Evolutionary conservation across 495 filamentous ascomycete species (phyloP).

Genomic region (Lophiostoma macrostomum): DNA sequence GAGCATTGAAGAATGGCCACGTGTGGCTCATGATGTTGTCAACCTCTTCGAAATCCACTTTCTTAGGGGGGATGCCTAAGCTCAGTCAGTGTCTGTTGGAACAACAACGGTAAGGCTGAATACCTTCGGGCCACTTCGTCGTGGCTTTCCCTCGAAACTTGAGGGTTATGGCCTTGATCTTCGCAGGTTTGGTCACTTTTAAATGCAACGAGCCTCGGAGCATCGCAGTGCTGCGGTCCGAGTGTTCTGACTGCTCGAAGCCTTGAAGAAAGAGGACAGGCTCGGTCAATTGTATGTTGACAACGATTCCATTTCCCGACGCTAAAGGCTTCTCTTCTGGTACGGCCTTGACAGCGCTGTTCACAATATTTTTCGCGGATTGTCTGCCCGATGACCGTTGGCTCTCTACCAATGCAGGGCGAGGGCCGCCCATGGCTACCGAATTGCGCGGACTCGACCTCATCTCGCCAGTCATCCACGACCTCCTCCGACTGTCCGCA

Average conservation of each 20-base stretch:
- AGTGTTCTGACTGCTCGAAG: constrained; percentile 76
- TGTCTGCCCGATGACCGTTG: constrained; percentile 21
- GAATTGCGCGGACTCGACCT: constrained; percentile 27
- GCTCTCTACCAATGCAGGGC: constrained; percentile 26
- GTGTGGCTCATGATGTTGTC: constrained; percentile 72
- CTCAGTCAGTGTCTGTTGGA: neutral
- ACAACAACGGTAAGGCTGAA: constrained; percentile 6
- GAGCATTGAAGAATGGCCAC: constrained; percentile 79
- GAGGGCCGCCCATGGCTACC: constrained; percentile 12
- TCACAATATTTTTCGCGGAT: constrained; percentile 18
- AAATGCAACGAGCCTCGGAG: constrained; percentile 81
- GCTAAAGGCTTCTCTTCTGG: constrained; percentile 50
- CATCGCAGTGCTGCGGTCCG: constrained; percentile 70
- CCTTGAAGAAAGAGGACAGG: constrained; percentile 87
- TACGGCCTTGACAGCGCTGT: constrained; percentile 26
- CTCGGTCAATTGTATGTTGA: constrained; percentile 64
- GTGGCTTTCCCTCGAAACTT: constrained; percentile 80
- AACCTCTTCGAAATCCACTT: constrained; percentile 77
- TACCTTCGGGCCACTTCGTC: constrained; percentile 96
- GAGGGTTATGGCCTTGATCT: constrained; percentile 90
- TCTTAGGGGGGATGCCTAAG: constrained; percentile 82
- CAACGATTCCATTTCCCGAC: constrained; percentile 49
- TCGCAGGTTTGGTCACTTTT: constrained; percentile 81
- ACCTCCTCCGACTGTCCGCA: constrained; percentile 28
- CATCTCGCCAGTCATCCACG: constrained; percentile 26